phyloP scores from a whole-genome alignment of 768 basidiomycete genomes.

The Rhizopogon salebrosus region DNA sequence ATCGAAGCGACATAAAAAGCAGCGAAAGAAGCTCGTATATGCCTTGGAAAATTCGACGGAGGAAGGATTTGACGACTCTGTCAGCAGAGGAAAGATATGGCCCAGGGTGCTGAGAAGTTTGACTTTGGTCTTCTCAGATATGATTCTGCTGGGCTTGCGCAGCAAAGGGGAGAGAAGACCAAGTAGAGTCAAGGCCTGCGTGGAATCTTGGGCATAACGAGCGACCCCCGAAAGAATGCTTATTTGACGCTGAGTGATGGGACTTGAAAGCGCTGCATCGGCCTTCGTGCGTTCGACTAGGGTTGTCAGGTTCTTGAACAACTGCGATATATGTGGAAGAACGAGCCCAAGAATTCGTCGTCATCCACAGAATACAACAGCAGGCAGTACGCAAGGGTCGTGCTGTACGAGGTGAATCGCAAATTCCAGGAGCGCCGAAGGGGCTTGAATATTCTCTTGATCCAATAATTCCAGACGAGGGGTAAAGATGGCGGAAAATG shows the following conservation, averaged over 20 bases:
- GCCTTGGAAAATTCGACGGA: slow-evolving; percentile 44
- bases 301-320: slow-evolving; percentile 67
- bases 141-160: slow-evolving; percentile 65
- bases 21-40: slow-evolving; percentile 65
- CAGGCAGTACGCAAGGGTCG: slow-evolving; percentile 63
- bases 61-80: slow-evolving; percentile 45
- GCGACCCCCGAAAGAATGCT: slow-evolving; percentile 75
- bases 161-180: slow-evolving; percentile 74
- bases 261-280: slow-evolving; percentile 44
- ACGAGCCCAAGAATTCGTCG: slow-evolving; percentile 49
- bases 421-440: slow-evolving; percentile 81
- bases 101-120: slow-evolving; percentile 71
- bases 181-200: slow-evolving; percentile 71
- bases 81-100: slow-evolving; percentile 61
- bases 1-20: slow-evolving; percentile 73
- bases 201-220: slow-evolving; percentile 60
- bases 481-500: slow-evolving; percentile 70
- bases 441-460: slow-evolving; percentile 86
- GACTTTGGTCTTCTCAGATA: slow-evolving; percentile 83
- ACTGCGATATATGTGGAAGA: slow-evolving; percentile 61
- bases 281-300: slow-evolving; percentile 63
- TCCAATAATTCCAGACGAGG: slow-evolving; percentile 75
- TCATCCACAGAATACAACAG: slow-evolving; percentile 51
- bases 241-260: slow-evolving; percentile 78
- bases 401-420: slow-evolving; percentile 63